Evolutionary conservation across 1,284 basidiomycete genomes (phyloP), one percentile per base, ranked within the genome.

Genomic region (Leccinum griseonigrum): DNA sequence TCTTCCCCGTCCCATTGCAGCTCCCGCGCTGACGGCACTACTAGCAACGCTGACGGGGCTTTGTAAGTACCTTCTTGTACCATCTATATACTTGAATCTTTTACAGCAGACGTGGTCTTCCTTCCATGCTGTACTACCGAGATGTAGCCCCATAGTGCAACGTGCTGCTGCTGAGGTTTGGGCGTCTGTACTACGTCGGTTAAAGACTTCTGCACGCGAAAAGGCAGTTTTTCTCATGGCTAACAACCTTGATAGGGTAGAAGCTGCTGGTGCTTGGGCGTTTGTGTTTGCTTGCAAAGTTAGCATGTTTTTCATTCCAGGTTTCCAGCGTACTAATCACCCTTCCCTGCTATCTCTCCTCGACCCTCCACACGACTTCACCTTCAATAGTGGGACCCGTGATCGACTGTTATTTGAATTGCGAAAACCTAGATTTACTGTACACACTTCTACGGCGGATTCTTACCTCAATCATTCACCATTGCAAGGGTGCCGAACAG

Each of bases 401-500:
- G 1, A 65, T 92, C 8, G 71, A 76, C 3, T 81, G 77, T 62
- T 80, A 89, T 69, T 74, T 91, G n/a, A 72, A 70, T 1, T 68
- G 72, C 34, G 75, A 79, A n/a, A 69, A 76, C 9, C 73, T 80
- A 0, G 79, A 81, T n/a, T 64, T 70, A 8, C 81, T 84, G 0
- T 80, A 79, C 61, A 84, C 78, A 0, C 79, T 91, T n/a, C 69
- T 91, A 29, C 85, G 88, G 5, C 83, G 91, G n/a, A 78, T 88
- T 2, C 74, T 92, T 4, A 95, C 91, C 0, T 88, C 93, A 0
- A 76, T 94, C 16, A 84, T 91, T 4, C 94, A 95, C 71, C 92
- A 95, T 70, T 88, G 88, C 67, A 87, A 88, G 62, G 79, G 79
- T 26, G 73, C 87, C 0, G 85, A 88, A 22, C 83, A 87, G 58